Percentiles rank a stretch among this genome's conserved stretches.
These are phyloP conservation scores for Acacia confusa DNA, from an alignment of 306 rosid genomes.

Conservation along the genomic window DNA sequence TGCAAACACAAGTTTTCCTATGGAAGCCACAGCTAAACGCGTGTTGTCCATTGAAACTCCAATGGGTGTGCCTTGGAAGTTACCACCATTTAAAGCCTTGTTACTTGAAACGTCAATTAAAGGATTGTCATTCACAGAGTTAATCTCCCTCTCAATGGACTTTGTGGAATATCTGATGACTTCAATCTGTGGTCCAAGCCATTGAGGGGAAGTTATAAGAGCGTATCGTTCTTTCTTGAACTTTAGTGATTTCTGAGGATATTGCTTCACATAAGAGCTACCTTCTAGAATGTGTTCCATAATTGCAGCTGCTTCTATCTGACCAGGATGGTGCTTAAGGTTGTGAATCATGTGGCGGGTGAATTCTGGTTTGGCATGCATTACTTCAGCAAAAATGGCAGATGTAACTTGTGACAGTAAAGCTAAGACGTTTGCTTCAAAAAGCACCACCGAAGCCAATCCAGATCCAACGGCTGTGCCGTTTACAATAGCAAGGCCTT, in stretches of 20 bases:
- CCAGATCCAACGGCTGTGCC: slow-evolving; percentile 52
- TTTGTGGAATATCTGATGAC: slow-evolving; percentile 43
- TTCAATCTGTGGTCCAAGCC: slow-evolving; percentile 58
- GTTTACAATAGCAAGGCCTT: slow-evolving; percentile 48
- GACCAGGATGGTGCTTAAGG: slow-evolving; percentile 50
- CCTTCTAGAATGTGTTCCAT: slow-evolving; percentile 53
- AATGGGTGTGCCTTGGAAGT: slow-evolving; percentile 56
- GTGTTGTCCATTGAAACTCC: slow-evolving; percentile 55
- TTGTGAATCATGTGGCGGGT: slow-evolving; percentile 49
- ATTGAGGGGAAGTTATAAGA: slow-evolving; percentile 53
- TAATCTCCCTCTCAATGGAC: slow-evolving; percentile 50
- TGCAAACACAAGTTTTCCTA: slow-evolving; percentile 53
- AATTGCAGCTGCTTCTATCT: slow-evolving; percentile 51
- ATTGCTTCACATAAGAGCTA: slow-evolving; percentile 42
- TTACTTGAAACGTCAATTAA: slow-evolving; percentile 39
- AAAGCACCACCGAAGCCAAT: slow-evolving; percentile 43
- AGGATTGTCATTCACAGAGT: slow-evolving; percentile 55
- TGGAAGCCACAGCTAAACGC: slow-evolving; percentile 49
- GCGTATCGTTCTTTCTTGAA: slow-evolving; percentile 52
- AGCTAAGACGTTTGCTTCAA: slow-evolving; percentile 48
- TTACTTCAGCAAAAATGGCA: slow-evolving; percentile 46
- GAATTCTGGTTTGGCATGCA: slow-evolving; percentile 48
- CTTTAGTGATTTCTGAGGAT: slow-evolving; percentile 24
- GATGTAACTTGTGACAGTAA: slow-evolving; percentile 39
- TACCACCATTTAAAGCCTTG: slow-evolving; percentile 44